phyloP scores from a whole-genome alignment of 352 stramenopile species.

The Phytophthora gonapodyides region DNA sequence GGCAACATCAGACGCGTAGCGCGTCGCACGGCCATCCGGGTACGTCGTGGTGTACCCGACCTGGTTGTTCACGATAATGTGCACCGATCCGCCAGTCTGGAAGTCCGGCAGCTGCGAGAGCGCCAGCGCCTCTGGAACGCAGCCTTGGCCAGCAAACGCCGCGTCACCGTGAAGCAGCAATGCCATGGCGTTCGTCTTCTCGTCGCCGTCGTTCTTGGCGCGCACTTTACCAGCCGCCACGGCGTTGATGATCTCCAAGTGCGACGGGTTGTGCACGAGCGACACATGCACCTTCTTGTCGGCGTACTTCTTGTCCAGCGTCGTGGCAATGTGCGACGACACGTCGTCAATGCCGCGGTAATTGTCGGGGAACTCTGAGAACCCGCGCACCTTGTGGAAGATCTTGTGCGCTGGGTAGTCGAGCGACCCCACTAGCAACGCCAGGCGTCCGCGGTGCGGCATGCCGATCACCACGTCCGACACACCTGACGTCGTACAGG shows the following conservation, averaged over 20 bases:
- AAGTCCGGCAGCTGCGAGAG: conserved; percentile 84
- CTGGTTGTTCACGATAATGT: conserved; percentile 92
- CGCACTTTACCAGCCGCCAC: conserved; percentile 85
- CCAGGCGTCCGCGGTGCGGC: conserved; percentile 83
- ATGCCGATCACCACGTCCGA: conserved; percentile 88
- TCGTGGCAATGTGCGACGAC: conserved; percentile 84
- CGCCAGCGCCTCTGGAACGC: conserved; percentile 75
- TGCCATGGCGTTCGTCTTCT: conserved; percentile 60
- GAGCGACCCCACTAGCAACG: conserved; percentile 72
- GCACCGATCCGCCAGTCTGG: conserved; percentile 73
- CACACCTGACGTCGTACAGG: conserved; percentile 48
- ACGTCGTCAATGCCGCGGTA: conserved; percentile 82
- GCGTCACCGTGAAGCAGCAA: conserved; percentile 89
- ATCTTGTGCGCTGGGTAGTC: conserved; percentile 86
- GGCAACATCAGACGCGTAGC: conserved; percentile 85
- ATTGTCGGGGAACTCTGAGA: conserved; percentile 69
- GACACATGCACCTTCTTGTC: conserved; percentile 77
- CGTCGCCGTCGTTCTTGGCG: conserved; percentile 69
- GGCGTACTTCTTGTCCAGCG: conserved; percentile 68
- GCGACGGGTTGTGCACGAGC: conserved; percentile 85
- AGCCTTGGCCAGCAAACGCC: conserved; percentile 86
- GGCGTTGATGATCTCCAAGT: conserved; percentile 90
- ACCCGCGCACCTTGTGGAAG: conserved; percentile 81
- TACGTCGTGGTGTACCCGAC: conserved; percentile 91
- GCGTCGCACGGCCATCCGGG: conserved; percentile 76